Evolutionary conservation across 2,329 filamentous ascomycete species (phyloP).

Genomic region (Alternaria brassicicola): DNA sequence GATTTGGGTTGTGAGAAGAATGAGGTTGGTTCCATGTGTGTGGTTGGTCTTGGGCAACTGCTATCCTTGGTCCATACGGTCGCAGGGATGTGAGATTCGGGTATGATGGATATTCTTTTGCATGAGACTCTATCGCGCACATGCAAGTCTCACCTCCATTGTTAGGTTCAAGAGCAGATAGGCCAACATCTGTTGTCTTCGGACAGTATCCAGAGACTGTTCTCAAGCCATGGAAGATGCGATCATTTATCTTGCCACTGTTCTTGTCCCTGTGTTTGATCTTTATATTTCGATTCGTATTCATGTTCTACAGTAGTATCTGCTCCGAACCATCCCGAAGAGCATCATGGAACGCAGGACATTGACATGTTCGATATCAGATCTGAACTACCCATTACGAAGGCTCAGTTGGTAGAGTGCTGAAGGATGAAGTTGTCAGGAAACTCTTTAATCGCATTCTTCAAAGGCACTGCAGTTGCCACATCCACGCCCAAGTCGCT

Average conservation of each 20-base stretch:
- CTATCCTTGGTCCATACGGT: no score
- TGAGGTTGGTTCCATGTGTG: neutral
- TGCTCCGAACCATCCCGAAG: neutral
- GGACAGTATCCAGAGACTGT: no score
- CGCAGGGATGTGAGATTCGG: no score
- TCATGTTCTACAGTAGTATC: neutral
- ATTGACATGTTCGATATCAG: neutral
- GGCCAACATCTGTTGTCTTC: no score
- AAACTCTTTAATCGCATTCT: no score
- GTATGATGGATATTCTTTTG: no score
- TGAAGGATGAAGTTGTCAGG: neutral
- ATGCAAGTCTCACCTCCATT: no score
- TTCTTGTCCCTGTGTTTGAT: accelerated
- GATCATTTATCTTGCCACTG: no score
- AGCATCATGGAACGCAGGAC: no score
- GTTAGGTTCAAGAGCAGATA: no score
- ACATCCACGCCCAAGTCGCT: neutral
- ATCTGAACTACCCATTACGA: neutral
- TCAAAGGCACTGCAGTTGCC: neutral
- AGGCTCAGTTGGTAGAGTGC: neutral
- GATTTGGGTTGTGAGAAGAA: slow-evolving; percentile 27
- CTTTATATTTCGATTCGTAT: neutral
- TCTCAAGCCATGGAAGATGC: no score
- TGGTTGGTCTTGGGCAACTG: neutral
- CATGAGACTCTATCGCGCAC: no score